Evolutionary conservation across 2,329 filamentous ascomycete species (phyloP).

Genomic region (Ophiostoma novo-ulmi): DNA sequence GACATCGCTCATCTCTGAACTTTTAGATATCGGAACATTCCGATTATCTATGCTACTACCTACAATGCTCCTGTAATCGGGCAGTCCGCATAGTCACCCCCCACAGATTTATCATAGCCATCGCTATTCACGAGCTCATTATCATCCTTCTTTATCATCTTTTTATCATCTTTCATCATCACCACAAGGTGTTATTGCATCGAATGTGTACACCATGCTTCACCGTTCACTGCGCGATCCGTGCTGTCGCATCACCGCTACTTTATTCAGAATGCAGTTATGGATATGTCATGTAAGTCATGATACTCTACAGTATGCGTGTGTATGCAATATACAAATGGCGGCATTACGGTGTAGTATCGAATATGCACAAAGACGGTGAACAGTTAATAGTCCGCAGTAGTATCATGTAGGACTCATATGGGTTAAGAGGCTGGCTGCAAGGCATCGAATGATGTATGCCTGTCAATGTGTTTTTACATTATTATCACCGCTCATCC

Average conservation of each 20-base stretch:
- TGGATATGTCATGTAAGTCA: not conserved
- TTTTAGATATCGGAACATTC: not conserved
- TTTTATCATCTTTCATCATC: not conserved
- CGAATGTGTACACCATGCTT: not conserved
- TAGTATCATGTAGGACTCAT: not conserved
- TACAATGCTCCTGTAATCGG: not conserved
- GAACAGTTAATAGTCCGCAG: not conserved
- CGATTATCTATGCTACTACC: not conserved
- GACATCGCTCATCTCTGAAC: not conserved
- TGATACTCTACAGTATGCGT: not conserved
- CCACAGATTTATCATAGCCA: not conserved
- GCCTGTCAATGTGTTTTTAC: not conserved
- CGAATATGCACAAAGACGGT: constrained; percentile 2
- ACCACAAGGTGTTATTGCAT: not conserved
- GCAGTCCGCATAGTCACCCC: not conserved
- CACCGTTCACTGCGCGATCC: not conserved
- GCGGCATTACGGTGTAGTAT: constrained; percentile 10
- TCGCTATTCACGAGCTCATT: not conserved
- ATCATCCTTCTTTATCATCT: not conserved
- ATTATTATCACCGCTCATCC: constrained; percentile 12
- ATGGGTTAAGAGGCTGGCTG: not conserved
- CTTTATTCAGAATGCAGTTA: not conserved
- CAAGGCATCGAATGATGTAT: constrained; percentile 9
- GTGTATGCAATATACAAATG: not conserved
- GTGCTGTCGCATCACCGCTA: constrained; percentile 11